These are phyloP conservation scores for Physaria fendleri DNA, from an alignment of 345 rosid species.

Conservation along the genomic window DNA sequence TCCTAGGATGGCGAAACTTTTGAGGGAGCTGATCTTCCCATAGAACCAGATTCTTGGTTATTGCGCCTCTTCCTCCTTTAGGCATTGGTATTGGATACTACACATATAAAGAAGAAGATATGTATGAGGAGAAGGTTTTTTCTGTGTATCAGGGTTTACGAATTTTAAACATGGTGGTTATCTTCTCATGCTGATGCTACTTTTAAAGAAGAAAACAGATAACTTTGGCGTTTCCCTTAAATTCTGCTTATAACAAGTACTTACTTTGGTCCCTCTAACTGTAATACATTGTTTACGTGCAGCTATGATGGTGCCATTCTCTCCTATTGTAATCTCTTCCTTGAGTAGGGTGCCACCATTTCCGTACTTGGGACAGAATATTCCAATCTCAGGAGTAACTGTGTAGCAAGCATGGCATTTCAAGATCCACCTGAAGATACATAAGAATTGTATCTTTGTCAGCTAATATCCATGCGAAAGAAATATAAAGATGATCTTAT, in stretches of 20 bases:
- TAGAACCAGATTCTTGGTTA: conserved; percentile 58
- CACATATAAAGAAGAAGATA: neutral
- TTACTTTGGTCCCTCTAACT: conserved; percentile 82
- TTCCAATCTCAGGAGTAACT: conserved; percentile 74
- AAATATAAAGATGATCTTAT: neutral
- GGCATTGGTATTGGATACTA: conserved; percentile 84
- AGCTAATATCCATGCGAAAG: no score
- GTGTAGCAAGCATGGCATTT: conserved; percentile 96
- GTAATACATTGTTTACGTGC: conserved; percentile 59
- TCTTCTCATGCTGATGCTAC: neutral
- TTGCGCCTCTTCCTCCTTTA: conserved; percentile 79
- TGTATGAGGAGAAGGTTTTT: neutral
- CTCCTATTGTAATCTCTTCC: conserved; percentile 78
- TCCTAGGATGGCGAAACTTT: conserved; percentile 66
- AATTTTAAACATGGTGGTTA: neutral
- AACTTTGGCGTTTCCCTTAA: neutral
- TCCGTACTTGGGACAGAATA: conserved; percentile 92
- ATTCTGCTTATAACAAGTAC: conserved; percentile 9
- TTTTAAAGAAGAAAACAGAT: neutral
- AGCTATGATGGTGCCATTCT: conserved; percentile 62
- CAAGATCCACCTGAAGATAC: conserved; percentile 76
- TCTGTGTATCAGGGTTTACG: neutral
- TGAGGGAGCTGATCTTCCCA: conserved; percentile 90
- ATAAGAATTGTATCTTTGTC: conserved; percentile 10
- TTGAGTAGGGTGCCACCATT: conserved; percentile 88